Conservation (phyloP, 1,284 basidiomycete genomes). For the Leccinum fuscescens region DNA sequence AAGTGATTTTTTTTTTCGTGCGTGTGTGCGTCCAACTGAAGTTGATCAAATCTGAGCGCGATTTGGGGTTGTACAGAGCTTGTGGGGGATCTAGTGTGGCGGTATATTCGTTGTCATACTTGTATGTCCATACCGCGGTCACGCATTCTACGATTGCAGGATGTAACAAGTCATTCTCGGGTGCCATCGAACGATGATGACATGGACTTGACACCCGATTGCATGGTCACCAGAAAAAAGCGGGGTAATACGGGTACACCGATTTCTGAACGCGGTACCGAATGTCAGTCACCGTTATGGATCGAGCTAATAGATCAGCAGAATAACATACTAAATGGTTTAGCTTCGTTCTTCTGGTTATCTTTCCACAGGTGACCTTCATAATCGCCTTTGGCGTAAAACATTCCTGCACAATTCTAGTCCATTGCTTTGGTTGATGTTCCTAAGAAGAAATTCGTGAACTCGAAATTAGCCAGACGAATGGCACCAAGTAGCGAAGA, state of each 20-base stretch:
- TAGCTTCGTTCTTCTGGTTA: constrained; percentile 69
- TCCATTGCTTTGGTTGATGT: constrained; percentile 64
- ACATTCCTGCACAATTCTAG: constrained; percentile 55
- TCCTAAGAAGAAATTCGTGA: constrained; percentile 41
- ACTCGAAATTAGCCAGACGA: constrained; percentile 5
- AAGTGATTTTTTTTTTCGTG: constrained; percentile 58
- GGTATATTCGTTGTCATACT: constrained; percentile 70
- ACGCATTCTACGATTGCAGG: constrained; percentile 66
- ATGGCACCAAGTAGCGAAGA: background rate
- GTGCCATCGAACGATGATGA: constrained; percentile 68
- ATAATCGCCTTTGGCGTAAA: constrained; percentile 65
- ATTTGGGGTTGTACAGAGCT: constrained; percentile 24
- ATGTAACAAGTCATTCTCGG: constrained; percentile 53
- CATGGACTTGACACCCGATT: constrained; percentile 79
- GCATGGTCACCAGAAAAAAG: constrained; percentile 76
- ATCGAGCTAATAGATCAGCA: background rate
- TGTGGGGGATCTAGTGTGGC: constrained; percentile 66
- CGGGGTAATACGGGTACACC: constrained; percentile 73
- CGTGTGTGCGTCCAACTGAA: constrained; percentile 64
- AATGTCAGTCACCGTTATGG: constrained; percentile 7
- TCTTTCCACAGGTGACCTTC: constrained; percentile 82
- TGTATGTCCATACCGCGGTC: constrained; percentile 69
- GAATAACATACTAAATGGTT: constrained; percentile 64
- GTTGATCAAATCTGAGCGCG: constrained; percentile 60
- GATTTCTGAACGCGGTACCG: constrained; percentile 52